phyloP scores from a whole-genome alignment of 1,139 yeast species.

The Candida tropicalis region DNA sequence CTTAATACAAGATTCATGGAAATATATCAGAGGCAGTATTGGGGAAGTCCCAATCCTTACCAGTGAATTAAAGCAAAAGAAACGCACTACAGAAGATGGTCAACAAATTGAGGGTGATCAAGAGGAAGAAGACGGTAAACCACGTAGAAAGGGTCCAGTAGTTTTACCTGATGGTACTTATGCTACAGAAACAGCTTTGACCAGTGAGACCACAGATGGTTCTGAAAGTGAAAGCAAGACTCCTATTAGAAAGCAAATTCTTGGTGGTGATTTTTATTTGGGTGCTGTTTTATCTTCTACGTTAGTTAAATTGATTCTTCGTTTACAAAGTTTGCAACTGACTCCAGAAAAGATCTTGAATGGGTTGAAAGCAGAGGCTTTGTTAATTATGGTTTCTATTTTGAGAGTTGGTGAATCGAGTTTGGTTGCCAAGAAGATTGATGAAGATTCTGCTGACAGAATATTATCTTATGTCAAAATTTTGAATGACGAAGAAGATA shows the following conservation, averaged over 20 bases:
- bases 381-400: slow-evolving; percentile 88
- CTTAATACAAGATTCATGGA: slow-evolving; percentile 86
- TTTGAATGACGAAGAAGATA: slow-evolving; percentile 65
- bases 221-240: slow-evolving; percentile 52
- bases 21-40: slow-evolving; percentile 74
- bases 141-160: slow-evolving; percentile 63
- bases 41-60: slow-evolving; percentile 93
- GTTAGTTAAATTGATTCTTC: slow-evolving; percentile 81
- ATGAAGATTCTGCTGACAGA: slow-evolving; percentile 95
- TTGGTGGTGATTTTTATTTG: slow-evolving; percentile 88
- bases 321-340: slow-evolving; percentile 61
- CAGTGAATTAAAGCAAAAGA: slow-evolving; percentile 63
- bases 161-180: slow-evolving; percentile 98
- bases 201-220: slow-evolving; percentile 41
- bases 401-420: slow-evolving; percentile 87
- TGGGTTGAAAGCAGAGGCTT: slow-evolving; percentile 92
- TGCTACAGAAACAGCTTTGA: slow-evolving; percentile 91
- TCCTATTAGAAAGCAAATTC: slow-evolving; percentile 78
- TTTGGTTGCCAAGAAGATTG: slow-evolving; percentile 75
- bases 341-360: slow-evolving; percentile 62
- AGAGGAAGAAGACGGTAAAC: slow-evolving; percentile 22
- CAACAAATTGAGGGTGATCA: slow-evolving; percentile 25
- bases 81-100: slow-evolving; percentile 35
- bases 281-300: slow-evolving; percentile 89
- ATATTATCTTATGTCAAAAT: slow-evolving; percentile 80